Percentiles rank a stretch among this genome's conserved stretches.
These are phyloP conservation scores for Pelargonium cotyledonis DNA, from an alignment of 441 rosid genomes.

Conservation along the genomic window DNA sequence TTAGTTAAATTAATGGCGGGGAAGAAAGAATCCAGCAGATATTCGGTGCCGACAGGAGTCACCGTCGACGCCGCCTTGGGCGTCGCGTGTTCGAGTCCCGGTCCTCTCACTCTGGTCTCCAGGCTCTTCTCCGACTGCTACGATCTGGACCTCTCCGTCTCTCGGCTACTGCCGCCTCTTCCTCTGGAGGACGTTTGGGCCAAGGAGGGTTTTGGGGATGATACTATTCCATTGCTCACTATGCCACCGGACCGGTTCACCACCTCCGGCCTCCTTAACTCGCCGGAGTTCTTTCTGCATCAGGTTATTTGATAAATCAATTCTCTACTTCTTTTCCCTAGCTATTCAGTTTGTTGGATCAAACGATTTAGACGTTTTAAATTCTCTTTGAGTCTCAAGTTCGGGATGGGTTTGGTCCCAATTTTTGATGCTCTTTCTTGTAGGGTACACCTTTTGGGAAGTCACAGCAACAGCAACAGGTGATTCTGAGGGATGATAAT, in stretches of 20 bases:
- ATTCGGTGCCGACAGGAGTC: neutral
- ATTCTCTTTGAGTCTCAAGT: no score
- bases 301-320: neutral
- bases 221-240: neutral
- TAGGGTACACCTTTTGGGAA: no score
- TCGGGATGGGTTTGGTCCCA: no score
- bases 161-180: no score
- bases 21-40: neutral
- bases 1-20: neutral
- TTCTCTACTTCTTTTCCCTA: neutral
- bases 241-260: neutral
- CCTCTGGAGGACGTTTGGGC: no score
- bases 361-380: no score
- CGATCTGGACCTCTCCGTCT: neutral
- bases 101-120: neutral
- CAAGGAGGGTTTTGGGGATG: neutral
- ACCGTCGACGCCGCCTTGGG: neutral
- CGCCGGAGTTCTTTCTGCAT: neutral
- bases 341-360: no score
- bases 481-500: no score
- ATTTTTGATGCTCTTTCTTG: no score
- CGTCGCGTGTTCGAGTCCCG: neutral
- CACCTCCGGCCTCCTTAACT: neutral
- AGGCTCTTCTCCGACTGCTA: neutral
- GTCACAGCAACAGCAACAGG: no score